Evolutionary conservation across 2,329 filamentous ascomycete genomes (phyloP).

Genomic region (Cladophialophora exuberans): DNA sequence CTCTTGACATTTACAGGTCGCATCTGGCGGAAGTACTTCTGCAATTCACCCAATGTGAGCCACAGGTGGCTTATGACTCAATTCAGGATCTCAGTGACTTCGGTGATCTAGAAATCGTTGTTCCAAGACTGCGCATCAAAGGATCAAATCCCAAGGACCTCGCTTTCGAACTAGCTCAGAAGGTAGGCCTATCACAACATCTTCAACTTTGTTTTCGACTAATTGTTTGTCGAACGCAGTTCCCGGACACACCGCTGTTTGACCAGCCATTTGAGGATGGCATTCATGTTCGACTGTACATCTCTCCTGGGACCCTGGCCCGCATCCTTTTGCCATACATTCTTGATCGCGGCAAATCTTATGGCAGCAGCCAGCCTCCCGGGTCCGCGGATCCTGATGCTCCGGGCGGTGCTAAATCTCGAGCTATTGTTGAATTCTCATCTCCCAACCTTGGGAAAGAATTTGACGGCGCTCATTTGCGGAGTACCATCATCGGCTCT

Average conservation of each 20-base stretch:
- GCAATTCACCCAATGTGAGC: conserved; percentile 70
- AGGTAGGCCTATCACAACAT: conserved; percentile 11
- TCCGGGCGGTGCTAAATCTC: conserved; percentile 59
- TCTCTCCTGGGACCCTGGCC: conserved; percentile 68
- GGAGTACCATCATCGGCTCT: conserved; percentile 76
- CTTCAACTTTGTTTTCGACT: neutral
- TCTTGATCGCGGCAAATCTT: conserved; percentile 62
- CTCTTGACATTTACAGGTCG: conserved; percentile 77
- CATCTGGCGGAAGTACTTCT: conserved; percentile 73
- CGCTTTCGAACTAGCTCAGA: conserved; percentile 50
- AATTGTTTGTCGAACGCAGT: conserved; percentile 43
- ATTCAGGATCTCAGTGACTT: conserved; percentile 83
- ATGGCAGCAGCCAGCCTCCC: conserved; percentile 64
- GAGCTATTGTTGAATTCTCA: conserved; percentile 79
- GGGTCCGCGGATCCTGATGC: conserved; percentile 66
- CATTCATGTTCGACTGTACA: conserved; percentile 77
- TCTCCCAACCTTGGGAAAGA: conserved; percentile 87
- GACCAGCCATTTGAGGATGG: conserved; percentile 68
- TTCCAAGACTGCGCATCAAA: conserved; percentile 79
- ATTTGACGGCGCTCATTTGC: conserved; percentile 74
- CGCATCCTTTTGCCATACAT: conserved; percentile 71
- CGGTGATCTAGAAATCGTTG: conserved; percentile 77
- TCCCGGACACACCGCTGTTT: conserved; percentile 74
- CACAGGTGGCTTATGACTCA: conserved; percentile 71
- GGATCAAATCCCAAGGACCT: conserved; percentile 67